Evolutionary conservation across 495 filamentous ascomycete species (phyloP).

Genomic region (Penicillium ochrochloron): DNA sequence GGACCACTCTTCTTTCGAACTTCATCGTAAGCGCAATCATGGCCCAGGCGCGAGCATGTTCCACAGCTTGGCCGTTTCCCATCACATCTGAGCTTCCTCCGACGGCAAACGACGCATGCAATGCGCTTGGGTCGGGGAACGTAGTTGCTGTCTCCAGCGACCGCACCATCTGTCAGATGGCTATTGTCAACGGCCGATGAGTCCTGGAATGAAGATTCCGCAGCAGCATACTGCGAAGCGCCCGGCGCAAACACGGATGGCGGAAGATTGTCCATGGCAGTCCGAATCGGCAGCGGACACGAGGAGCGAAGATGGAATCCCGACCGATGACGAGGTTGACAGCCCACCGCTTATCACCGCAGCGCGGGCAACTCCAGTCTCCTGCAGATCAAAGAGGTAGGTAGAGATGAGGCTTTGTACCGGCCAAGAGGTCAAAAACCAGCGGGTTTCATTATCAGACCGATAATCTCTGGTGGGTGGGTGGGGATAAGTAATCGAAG

Average conservation of each 20-base stretch:
- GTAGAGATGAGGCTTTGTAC: constrained; percentile 10
- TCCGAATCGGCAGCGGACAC: constrained; percentile 12
- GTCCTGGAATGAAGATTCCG: constrained; percentile 34
- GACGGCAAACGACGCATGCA: constrained; percentile 95
- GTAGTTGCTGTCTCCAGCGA: constrained; percentile 59
- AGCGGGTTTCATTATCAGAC: constrained; percentile 20
- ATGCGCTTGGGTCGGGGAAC: constrained; percentile 88
- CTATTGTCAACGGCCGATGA: constrained; percentile 37
- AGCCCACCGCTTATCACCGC: constrained; percentile 19
- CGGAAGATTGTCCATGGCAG: constrained; percentile 30
- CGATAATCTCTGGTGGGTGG: constrained; percentile 1
- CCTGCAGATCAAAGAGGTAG: constrained; percentile 4
- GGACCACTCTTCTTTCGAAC: constrained; percentile 96
- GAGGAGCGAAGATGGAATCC: constrained; percentile 18
- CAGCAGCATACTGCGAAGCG: constrained; percentile 49
- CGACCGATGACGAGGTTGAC: constrained; percentile 19
- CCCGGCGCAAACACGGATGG: constrained; percentile 50
- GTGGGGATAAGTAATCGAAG: constrained; percentile 18
- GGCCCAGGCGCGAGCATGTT: constrained; percentile 86
- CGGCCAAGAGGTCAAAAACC: constrained; percentile 12
- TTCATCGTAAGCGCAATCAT: constrained; percentile 95
- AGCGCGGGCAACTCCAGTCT: constrained; percentile 2
- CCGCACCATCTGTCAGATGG: constrained; percentile 36
- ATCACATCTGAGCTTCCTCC: constrained; percentile 86
- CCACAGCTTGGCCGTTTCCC: constrained; percentile 80